These are phyloP conservation scores for Oxyria digyna DNA, from an alignment of 148 eudicot species.

Conservation along the genomic window DNA sequence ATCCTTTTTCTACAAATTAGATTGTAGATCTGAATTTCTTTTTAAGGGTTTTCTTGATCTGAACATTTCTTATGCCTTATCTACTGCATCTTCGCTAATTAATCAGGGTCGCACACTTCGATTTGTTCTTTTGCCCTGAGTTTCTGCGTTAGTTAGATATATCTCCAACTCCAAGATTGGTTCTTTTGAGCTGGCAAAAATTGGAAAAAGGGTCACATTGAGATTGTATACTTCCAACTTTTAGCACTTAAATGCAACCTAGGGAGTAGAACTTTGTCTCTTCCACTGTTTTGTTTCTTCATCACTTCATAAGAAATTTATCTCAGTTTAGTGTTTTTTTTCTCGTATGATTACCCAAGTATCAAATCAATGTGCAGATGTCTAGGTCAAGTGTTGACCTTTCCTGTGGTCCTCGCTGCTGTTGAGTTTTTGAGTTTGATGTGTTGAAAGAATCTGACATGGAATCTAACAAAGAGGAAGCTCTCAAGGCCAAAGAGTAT, in stretches of 20 bases:
- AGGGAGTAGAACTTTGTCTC: slow-evolving; percentile 5
- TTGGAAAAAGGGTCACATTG: neutral
- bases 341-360: neutral
- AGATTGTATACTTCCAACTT: neutral
- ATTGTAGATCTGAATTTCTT: slow-evolving; percentile 7
- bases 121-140: neutral
- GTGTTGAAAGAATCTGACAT: slow-evolving; percentile 26
- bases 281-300: neutral
- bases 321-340: neutral
- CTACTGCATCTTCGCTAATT: neutral
- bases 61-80: neutral
- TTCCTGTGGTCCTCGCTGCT: slow-evolving; percentile 21
- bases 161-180: neutral
- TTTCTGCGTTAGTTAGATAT: neutral
- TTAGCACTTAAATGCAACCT: neutral
- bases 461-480: slow-evolving; percentile 72
- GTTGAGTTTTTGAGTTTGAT: slow-evolving; percentile 11
- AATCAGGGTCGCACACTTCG: neutral
- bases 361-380: neutral
- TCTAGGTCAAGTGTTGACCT: slow-evolving; percentile 8
- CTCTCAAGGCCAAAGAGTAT: slow-evolving; percentile 52
- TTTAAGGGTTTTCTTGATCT: neutral
- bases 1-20: neutral
- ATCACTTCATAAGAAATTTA: neutral
- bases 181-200: neutral